Conservation (phyloP, 1,139 yeast genomes). For the Protomyces pachydermus region DNA sequence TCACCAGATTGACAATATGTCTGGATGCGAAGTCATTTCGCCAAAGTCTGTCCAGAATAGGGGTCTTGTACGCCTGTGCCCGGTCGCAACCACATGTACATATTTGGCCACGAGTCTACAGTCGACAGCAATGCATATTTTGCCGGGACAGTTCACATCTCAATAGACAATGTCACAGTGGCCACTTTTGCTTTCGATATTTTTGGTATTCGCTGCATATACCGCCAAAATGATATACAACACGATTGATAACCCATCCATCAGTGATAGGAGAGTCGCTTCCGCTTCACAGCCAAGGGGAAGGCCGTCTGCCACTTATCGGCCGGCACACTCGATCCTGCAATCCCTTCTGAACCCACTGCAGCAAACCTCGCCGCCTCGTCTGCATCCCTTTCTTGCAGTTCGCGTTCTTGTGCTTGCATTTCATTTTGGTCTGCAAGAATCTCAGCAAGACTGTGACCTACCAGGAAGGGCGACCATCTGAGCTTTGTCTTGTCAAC, state of each 20-base stretch:
- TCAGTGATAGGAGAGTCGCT: not conserved
- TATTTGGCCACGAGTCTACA: too few relatives aligned
- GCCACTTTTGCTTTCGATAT: too few relatives aligned
- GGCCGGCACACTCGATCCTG: constrained; percentile 6
- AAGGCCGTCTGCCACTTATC: constrained; percentile 22
- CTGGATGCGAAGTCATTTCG: too few relatives aligned
- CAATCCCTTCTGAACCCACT: not conserved
- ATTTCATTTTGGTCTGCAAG: constrained; percentile 16
- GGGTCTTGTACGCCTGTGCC: too few relatives aligned
- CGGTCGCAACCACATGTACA: too few relatives aligned
- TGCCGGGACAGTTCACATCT: too few relatives aligned
- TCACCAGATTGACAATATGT: too few relatives aligned
- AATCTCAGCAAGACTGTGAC: constrained; percentile 18
- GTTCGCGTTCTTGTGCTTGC: not conserved
- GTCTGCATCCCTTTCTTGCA: constrained; percentile 1
- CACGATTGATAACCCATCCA: not conserved
- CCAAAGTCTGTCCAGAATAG: too few relatives aligned
- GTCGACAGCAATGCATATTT: too few relatives aligned
- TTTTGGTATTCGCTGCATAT: too few relatives aligned
- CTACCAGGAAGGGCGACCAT: constrained; percentile 45
- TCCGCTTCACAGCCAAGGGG: constrained; percentile 20
- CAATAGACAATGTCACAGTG: too few relatives aligned
- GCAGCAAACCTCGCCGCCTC: not conserved
- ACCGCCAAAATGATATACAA: too few relatives aligned
- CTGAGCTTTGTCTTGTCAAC: constrained; percentile 52